These are phyloP conservation scores for Chlorella sp. DNA, from an alignment of 139 green algal genomes.

Conservation along the genomic window DNA sequence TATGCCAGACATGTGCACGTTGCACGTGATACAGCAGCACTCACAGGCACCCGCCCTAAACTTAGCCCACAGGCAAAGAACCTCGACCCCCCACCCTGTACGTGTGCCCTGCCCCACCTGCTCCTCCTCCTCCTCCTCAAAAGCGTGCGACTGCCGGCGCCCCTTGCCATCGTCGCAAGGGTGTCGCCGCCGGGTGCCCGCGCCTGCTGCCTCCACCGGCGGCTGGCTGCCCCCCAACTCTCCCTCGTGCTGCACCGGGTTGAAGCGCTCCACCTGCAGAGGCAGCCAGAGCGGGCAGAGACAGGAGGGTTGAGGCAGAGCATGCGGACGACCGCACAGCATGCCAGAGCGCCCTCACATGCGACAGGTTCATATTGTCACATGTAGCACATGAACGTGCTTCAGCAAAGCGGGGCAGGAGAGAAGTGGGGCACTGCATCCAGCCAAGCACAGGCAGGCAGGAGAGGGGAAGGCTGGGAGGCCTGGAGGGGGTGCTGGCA, in stretches of 20 bases:
- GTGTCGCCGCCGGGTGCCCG: background rate
- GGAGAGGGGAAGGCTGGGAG: no score
- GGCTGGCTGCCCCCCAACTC: constrained; percentile 13
- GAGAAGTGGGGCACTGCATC: no score
- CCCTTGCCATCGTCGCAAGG: background rate
- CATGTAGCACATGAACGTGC: background rate
- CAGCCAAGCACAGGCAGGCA: no score
- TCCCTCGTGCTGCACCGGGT: background rate
- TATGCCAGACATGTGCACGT: background rate
- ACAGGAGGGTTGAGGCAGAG: background rate
- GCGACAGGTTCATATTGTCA: no score
- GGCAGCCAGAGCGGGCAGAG: no score
- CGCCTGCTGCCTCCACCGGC: background rate
- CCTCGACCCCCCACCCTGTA: background rate
- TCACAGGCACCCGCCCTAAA: no score
- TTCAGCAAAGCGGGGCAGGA: background rate
- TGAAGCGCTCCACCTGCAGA: constrained; percentile 33
- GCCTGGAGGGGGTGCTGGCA: no score
- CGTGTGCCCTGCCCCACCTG: background rate
- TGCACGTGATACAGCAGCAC: background rate
- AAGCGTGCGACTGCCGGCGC: background rate
- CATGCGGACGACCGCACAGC: no score
- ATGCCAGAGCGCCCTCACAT: no score
- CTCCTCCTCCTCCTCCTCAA: constrained; percentile 32
- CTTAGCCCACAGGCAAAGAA: background rate